Percentiles rank a stretch among this genome's conserved stretches.
phyloP scores from a whole-genome alignment of 2,329 filamentous ascomycete species.

The Trichophyton rubrum region DNA sequence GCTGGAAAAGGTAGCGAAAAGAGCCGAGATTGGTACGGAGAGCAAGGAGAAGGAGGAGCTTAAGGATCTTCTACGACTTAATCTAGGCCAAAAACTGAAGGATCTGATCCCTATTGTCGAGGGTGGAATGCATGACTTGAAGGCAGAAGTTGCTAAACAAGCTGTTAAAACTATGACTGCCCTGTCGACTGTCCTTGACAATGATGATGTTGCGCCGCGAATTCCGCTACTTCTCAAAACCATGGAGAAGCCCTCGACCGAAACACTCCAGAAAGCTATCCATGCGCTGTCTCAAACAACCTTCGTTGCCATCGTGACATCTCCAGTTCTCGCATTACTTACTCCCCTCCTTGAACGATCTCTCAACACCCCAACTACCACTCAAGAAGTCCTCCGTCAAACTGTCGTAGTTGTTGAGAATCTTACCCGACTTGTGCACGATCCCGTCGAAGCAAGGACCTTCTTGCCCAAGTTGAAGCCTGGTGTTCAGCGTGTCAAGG shows the following conservation, averaged over 20 bases:
- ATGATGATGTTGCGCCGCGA: constrained; percentile 88
- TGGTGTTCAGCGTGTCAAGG: constrained; percentile 77
- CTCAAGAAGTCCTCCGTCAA: constrained; percentile 88
- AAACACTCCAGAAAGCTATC: constrained; percentile 88
- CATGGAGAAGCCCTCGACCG: constrained; percentile 84
- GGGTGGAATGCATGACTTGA: constrained; percentile 89
- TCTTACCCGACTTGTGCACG: constrained; percentile 93
- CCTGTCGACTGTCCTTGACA: constrained; percentile 77
- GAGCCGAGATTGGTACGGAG: constrained; percentile 74
- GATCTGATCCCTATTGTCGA: constrained; percentile 15
- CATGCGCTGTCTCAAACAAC: constrained; percentile 94
- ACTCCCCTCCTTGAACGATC: constrained; percentile 91
- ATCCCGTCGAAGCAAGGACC: constrained; percentile 81
- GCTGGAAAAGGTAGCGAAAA: constrained; percentile 87
- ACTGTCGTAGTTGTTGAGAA: constrained; percentile 97
- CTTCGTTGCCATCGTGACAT: constrained; percentile 94
- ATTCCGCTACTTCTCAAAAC: constrained; percentile 87
- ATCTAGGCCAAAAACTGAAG: constrained; percentile 63
- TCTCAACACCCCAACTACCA: constrained; percentile 77
- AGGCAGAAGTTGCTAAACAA: constrained; percentile 71
- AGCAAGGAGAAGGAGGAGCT: constrained; percentile 72
- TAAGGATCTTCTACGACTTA: constrained; percentile 79
- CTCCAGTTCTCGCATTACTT: constrained; percentile 82
- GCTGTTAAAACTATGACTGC: constrained; percentile 86
- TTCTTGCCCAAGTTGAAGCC: constrained; percentile 92